These are phyloP conservation scores for Aspergillus sparsus DNA, from an alignment of 495 filamentous ascomycete species.

Conservation along the genomic window DNA sequence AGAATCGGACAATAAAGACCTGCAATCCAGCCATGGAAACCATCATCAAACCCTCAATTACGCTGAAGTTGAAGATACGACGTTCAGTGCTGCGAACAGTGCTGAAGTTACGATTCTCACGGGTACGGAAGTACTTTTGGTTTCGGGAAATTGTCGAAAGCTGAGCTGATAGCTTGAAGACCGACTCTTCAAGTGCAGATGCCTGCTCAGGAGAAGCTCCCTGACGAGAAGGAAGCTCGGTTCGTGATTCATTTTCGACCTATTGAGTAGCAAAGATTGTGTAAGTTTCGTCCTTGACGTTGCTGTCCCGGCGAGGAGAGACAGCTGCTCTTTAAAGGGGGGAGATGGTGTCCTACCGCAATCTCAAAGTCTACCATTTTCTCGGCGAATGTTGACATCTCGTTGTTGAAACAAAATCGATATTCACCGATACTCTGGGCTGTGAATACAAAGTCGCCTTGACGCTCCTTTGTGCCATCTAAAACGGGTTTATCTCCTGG, in stretches of 20 bases:
- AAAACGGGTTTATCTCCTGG: constrained; percentile 81
- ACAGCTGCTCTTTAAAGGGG: not conserved
- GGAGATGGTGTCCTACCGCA: constrained; percentile 59
- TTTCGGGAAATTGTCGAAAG: constrained; percentile 95
- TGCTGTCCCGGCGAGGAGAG: not conserved
- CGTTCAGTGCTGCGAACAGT: constrained; percentile 95
- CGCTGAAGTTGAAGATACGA: constrained; percentile 94
- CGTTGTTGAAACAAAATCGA: constrained; percentile 96
- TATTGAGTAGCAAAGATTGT: constrained; percentile 37
- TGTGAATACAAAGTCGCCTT: constrained; percentile 98
- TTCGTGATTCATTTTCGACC: constrained; percentile 91
- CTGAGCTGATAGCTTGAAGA: constrained; percentile 91
- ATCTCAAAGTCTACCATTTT: constrained; percentile 99
- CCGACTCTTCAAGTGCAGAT: constrained; percentile 85
- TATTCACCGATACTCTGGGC: constrained; percentile 93
- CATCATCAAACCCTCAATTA: constrained; percentile 90
- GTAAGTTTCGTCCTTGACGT: constrained; percentile 4
- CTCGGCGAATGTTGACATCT: constrained; percentile 96
- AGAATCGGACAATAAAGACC: constrained; percentile 97
- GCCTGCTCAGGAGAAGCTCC: constrained; percentile 92
- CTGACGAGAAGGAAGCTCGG: constrained; percentile 84
- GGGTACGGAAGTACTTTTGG: constrained; percentile 98
- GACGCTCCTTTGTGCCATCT: constrained; percentile 87
- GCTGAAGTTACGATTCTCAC: constrained; percentile 98
- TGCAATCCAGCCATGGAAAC: constrained; percentile 95